Evolutionary conservation across 2,329 filamentous ascomycete genomes (phyloP).

Genomic region (Calonectria hawksworthii): DNA sequence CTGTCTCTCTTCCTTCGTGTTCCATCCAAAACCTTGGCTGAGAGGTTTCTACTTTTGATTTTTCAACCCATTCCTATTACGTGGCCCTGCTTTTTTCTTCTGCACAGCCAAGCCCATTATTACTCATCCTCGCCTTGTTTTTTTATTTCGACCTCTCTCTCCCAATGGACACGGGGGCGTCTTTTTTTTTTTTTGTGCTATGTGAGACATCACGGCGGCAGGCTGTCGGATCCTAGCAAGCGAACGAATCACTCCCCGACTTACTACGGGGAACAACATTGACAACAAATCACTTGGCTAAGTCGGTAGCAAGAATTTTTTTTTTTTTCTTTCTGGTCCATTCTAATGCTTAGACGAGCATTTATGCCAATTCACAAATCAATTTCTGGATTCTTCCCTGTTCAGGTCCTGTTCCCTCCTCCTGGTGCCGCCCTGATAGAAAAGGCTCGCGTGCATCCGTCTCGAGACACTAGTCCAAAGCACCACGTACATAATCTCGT

Average conservation of each 20-base stretch:
- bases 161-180: neutral
- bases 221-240: conserved; percentile 12
- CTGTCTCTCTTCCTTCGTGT: neutral
- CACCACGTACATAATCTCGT: conserved; percentile 13
- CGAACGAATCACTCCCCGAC: conserved; percentile 9
- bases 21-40: neutral
- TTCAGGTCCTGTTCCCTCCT: neutral
- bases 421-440: neutral
- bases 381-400: no score
- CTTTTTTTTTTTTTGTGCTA: neutral
- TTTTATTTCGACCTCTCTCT: neutral
- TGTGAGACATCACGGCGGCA: conserved; percentile 19
- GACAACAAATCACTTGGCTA: conserved; percentile 11
- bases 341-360: neutral
- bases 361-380: neutral
- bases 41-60: neutral
- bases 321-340: neutral
- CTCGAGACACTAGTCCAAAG: neutral
- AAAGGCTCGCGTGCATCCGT: neutral
- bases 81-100: conserved; percentile 2
- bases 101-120: conserved; percentile 8
- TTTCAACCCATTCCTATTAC: conserved; percentile 2
- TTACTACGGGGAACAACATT: conserved; percentile 3
- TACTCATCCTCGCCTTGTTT: conserved; percentile 19
- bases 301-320: neutral